These are phyloP conservation scores for Myriosclerotinia curreyana DNA, from an alignment of 2,329 filamentous ascomycete species.

Conservation along the genomic window DNA sequence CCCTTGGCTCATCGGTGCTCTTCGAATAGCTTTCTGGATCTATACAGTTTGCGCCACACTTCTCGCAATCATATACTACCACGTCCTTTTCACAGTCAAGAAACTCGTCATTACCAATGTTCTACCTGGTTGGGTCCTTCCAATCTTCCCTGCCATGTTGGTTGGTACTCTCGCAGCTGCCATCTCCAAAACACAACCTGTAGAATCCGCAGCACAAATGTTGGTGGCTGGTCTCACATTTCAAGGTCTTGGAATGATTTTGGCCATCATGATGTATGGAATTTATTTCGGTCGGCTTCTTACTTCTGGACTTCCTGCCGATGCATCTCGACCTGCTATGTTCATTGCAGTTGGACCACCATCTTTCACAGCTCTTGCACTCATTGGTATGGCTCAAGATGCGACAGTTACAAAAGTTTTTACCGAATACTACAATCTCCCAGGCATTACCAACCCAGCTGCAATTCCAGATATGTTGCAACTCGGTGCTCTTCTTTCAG, in stretches of 20 bases:
- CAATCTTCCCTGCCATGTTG: constrained; percentile 73
- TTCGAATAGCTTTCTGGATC: constrained; percentile 67
- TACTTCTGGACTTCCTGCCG: constrained; percentile 53
- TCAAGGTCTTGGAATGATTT: constrained; percentile 66
- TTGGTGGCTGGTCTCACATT: constrained; percentile 64
- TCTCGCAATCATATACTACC: constrained; percentile 65
- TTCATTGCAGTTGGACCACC: constrained; percentile 77
- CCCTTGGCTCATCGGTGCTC: constrained; percentile 53
- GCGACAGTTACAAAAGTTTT: constrained; percentile 39
- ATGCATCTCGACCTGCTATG: constrained; percentile 64
- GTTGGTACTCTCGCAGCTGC: constrained; percentile 67
- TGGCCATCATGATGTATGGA: constrained; percentile 70
- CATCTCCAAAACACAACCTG: constrained; percentile 59
- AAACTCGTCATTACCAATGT: constrained; percentile 57
- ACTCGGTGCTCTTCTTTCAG: constrained; percentile 43
- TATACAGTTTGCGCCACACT: constrained; percentile 60
- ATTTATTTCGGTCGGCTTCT: constrained; percentile 71
- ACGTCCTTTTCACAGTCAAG: constrained; percentile 53
- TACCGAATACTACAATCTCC: constrained; percentile 32
- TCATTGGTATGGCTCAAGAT: constrained; percentile 64
- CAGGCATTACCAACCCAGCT: constrained; percentile 41
- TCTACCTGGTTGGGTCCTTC: constrained; percentile 73
- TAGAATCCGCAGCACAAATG: constrained; percentile 56
- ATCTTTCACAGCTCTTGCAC: constrained; percentile 66
- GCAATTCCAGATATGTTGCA: constrained; percentile 42